These are phyloP conservation scores for Mycena vulgaris DNA, from an alignment of 768 basidiomycete species.

Conservation along the genomic window DNA sequence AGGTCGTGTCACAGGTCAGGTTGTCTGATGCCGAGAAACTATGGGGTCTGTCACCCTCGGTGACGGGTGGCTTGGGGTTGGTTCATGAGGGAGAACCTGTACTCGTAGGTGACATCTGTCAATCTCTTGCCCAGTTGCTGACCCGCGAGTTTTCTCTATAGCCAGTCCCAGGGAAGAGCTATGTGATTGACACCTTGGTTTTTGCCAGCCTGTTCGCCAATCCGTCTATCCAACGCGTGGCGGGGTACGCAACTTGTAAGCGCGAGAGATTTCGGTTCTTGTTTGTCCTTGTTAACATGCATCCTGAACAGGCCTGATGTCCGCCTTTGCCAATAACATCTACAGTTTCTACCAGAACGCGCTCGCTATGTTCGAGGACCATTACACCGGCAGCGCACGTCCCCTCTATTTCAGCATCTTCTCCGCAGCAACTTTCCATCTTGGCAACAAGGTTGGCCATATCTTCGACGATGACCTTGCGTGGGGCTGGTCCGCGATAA, in stretches of 20 bases:
- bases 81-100: not conserved
- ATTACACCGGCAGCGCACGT: not conserved
- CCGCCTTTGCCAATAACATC: no score
- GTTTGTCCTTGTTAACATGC: not conserved
- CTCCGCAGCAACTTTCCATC: not conserved
- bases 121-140: not conserved
- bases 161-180: not conserved
- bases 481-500: not conserved
- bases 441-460: not conserved
- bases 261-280: not conserved
- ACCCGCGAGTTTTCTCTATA: not conserved
- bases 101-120: not conserved
- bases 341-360: no score
- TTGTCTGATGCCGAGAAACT: not conserved
- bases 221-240: not conserved
- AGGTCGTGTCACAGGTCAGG: not conserved
- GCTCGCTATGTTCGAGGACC: not conserved
- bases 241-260: not conserved
- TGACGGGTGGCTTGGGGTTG: not conserved
- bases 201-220: not conserved
- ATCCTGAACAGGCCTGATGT: no score
- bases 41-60: not conserved
- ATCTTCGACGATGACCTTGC: not conserved
- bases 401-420: not conserved
- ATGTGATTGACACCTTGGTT: not conserved